Evolutionary conservation across 2,329 filamentous ascomycete species (phyloP).

Genomic region (Dothiorella sarmentorum): DNA sequence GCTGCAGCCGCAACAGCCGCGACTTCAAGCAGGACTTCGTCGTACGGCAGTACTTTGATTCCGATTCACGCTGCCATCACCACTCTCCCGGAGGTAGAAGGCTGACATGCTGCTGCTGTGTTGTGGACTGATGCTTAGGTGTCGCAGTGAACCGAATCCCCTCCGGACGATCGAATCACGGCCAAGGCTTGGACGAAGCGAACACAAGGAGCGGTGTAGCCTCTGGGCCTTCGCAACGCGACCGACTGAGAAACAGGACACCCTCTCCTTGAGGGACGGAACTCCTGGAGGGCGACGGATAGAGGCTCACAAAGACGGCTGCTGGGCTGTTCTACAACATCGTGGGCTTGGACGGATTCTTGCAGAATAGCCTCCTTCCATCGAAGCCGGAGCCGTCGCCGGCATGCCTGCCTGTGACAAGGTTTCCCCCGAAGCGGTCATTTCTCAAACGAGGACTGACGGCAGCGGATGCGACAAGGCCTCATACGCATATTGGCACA

Average conservation of each 20-base stretch:
- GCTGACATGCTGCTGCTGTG: neutral
- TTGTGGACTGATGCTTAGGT: neutral
- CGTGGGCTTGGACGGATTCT: neutral
- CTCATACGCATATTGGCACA: slow-evolving; percentile 6
- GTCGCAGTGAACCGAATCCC: neutral
- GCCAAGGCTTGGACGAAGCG: neutral
- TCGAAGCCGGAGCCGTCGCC: neutral
- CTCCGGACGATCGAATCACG: neutral
- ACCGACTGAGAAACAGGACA: neutral
- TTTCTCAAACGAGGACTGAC: neutral
- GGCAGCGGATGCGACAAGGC: neutral
- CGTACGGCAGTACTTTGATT: neutral
- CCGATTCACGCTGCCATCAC: neutral
- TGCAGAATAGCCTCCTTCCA: neutral
- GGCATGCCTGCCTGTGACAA: neutral
- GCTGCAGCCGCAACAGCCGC: slow-evolving; percentile 9
- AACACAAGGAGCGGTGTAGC: slow-evolving; percentile 8
- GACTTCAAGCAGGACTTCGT: neutral
- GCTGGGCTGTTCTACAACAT: neutral
- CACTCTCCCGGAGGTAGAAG: neutral
- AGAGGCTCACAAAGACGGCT: neutral
- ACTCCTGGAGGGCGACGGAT: neutral
- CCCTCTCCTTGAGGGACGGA: no score
- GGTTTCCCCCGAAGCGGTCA: neutral
- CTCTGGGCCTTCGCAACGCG: neutral